These are phyloP conservation scores for Gomphus bonarii DNA, from an alignment of 1,284 basidiomycete species.

Conservation along the genomic window DNA sequence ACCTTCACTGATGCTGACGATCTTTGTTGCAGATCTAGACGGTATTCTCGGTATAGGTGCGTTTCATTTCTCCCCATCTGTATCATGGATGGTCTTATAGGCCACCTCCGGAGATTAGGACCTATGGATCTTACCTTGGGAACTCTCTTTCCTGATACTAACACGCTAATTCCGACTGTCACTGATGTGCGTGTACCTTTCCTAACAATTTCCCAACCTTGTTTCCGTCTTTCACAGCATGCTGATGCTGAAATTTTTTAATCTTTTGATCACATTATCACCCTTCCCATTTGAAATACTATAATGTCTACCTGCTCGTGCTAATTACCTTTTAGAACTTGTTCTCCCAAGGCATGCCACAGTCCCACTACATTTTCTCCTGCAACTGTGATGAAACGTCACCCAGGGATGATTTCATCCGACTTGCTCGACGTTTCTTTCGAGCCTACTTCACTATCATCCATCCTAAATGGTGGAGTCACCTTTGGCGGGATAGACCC, in stretches of 20 bases:
- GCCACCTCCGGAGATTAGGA: not conserved
- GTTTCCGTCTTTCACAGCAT: not conserved
- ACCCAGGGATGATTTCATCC: slow-evolving; percentile 25
- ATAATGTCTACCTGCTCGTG: not conserved
- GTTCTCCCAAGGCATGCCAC: slow-evolving; percentile 3
- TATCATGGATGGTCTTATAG: not conserved
- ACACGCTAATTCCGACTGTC: slow-evolving; percentile 24
- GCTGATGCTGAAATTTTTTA: too few relatives aligned
- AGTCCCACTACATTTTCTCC: not conserved
- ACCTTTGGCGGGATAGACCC: slow-evolving; percentile 38
- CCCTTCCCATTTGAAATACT: not conserved
- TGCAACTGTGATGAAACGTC: slow-evolving; percentile 12
- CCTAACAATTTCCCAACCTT: not conserved
- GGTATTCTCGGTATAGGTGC: not conserved
- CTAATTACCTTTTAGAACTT: not conserved
- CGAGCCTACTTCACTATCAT: slow-evolving; percentile 27
- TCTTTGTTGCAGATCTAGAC: not conserved
- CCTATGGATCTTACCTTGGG: not conserved
- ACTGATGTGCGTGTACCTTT: slow-evolving; percentile 27
- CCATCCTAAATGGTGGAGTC: slow-evolving; percentile 21
- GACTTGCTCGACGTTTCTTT: slow-evolving; percentile 36
- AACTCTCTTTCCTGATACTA: slow-evolving; percentile 18
- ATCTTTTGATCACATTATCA: not conserved
- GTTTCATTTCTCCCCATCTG: not conserved
- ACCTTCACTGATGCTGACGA: too few relatives aligned